These are phyloP conservation scores for Zangia roseola DNA, from an alignment of 768 basidiomycete genomes.

Conservation along the genomic window DNA sequence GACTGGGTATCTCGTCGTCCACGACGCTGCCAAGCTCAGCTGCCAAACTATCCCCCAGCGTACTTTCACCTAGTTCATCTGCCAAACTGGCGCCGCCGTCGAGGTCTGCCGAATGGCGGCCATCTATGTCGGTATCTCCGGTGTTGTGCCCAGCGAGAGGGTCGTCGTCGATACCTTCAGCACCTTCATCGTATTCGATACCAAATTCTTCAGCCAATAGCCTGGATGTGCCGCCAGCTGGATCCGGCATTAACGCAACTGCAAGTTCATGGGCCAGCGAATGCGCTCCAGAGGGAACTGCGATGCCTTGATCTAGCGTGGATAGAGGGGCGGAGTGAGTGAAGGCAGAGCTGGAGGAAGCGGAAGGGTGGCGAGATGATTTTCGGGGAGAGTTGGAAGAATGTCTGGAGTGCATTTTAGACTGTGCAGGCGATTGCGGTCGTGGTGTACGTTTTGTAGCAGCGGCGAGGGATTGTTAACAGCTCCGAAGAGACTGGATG, in stretches of 20 bases:
- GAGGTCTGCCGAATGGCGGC: slow-evolving; percentile 30
- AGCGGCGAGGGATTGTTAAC: slow-evolving; percentile 4
- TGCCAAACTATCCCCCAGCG: slow-evolving; percentile 20
- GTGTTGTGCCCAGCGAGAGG: slow-evolving; percentile 26
- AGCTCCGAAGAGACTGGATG: slow-evolving; percentile 15
- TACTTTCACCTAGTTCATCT: slow-evolving; percentile 36
- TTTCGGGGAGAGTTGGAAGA: slow-evolving; percentile 29
- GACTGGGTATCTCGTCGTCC: slow-evolving; percentile 17
- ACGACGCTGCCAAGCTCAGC: slow-evolving; percentile 22
- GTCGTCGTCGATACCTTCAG: slow-evolving; percentile 65
- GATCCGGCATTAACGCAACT: slow-evolving; percentile 85
- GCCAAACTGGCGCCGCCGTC: slow-evolving; percentile 39
- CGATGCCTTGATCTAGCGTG: slow-evolving; percentile 31
- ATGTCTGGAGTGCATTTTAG: slow-evolving; percentile 28
- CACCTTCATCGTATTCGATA: slow-evolving; percentile 85
- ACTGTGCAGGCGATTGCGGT: background rate
- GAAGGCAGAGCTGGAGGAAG: slow-evolving; percentile 17
- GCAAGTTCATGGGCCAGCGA: slow-evolving; percentile 88
- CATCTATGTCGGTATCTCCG: slow-evolving; percentile 28
- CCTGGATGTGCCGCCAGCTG: slow-evolving; percentile 65
- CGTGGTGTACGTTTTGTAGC: slow-evolving; percentile 12
- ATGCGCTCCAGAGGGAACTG: slow-evolving; percentile 38
- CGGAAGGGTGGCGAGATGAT: slow-evolving; percentile 30
- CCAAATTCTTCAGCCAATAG: slow-evolving; percentile 86
- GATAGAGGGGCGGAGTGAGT: slow-evolving; percentile 29